Evolutionary conservation across 2,329 filamentous ascomycete genomes (phyloP).

Genomic region (Raffaelea ambrosiae): DNA sequence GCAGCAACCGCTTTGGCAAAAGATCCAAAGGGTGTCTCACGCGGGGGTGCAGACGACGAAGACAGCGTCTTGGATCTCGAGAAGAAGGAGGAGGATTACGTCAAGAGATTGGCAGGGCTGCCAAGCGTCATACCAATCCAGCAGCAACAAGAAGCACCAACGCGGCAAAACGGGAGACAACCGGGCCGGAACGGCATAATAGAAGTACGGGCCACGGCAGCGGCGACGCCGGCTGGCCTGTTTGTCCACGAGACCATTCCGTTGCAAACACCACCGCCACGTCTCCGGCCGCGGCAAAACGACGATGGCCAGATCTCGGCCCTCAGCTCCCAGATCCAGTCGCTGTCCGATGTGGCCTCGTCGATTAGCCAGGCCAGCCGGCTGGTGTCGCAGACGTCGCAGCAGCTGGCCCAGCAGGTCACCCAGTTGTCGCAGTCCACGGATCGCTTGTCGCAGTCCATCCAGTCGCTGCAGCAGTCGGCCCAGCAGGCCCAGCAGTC

Average conservation of each 20-base stretch:
- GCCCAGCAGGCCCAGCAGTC: constrained; percentile 16
- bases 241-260: neutral
- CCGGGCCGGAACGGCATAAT: no score
- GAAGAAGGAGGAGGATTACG: no score
- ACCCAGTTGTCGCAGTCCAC: constrained; percentile 21
- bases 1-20: no score
- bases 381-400: constrained; percentile 21
- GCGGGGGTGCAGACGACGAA: no score
- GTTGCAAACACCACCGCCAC: constrained; percentile 16
- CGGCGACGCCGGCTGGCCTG: neutral
- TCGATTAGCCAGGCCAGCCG: constrained; percentile 20
- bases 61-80: no score
- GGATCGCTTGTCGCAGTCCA: constrained; percentile 21
- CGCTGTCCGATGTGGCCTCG: constrained; percentile 20
- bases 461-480: constrained; percentile 15
- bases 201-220: no score
- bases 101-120: no score
- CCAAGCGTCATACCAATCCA: no score
- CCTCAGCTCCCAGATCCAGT: constrained; percentile 19
- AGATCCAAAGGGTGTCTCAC: no score
- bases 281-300: constrained; percentile 14
- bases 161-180: no score
- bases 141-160: no score
- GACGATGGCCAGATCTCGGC: constrained; percentile 16
- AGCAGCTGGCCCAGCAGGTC: constrained; percentile 21